Percentiles rank a stretch among this genome's conserved stretches.
phyloP scores from a whole-genome alignment of 1,284 basidiomycete species.

The Heterobasidion parviporum region DNA sequence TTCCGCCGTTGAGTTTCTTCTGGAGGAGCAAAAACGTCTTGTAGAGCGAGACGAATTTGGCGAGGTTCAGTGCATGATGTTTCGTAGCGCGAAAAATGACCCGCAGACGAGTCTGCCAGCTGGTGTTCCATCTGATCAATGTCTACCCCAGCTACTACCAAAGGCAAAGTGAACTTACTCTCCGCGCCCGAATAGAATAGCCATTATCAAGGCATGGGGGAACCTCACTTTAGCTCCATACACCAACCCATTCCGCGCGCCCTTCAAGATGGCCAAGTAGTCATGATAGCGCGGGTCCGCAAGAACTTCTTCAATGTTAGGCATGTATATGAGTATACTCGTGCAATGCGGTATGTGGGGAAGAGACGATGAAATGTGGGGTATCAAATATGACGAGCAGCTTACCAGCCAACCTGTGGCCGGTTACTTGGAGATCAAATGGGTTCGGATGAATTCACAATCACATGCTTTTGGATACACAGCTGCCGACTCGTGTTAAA shows the following conservation, averaged over 20 bases:
- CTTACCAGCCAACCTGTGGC: not conserved
- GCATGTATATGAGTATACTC: constrained; percentile 14
- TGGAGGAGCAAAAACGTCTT: constrained; percentile 82
- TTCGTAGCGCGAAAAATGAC: constrained; percentile 84
- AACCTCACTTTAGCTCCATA: constrained; percentile 91
- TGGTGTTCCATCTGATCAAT: constrained; percentile 19
- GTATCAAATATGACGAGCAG: not conserved
- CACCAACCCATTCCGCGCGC: constrained; percentile 90
- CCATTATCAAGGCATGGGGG: constrained; percentile 99
- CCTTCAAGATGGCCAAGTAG: constrained; percentile 87
- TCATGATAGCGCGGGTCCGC: constrained; percentile 80
- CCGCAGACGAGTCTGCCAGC: constrained; percentile 60
- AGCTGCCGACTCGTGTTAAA: not conserved
- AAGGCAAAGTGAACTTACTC: constrained; percentile 45
- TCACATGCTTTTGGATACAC: not conserved
- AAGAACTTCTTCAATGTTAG: constrained; percentile 36
- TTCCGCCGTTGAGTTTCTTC: constrained; percentile 73
- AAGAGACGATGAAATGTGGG: not conserved
- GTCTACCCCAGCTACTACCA: no score
- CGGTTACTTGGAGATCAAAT: no score
- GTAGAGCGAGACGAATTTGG: constrained; percentile 92
- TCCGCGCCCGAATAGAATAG: constrained; percentile 88
- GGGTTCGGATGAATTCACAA: not conserved
- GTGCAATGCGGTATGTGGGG: not conserved
- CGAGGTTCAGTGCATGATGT: constrained; percentile 83